Conservation (phyloP, 2,329 filamentous ascomycete species). For the Emmonsiellopsis sp. region DNA sequence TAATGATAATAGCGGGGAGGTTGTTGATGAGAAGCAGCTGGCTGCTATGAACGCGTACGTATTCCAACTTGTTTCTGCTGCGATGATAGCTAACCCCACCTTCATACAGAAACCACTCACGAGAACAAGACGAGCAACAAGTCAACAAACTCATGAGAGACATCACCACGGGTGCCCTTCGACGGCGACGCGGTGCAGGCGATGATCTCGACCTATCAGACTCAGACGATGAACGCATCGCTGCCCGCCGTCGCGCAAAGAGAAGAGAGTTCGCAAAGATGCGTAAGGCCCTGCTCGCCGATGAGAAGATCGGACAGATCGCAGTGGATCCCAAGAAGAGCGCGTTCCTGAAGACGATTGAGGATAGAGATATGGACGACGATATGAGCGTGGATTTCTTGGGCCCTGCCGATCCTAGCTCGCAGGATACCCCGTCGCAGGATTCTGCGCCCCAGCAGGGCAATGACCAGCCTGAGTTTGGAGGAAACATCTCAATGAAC, state of each 20-base stretch:
- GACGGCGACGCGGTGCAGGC: slow-evolving; percentile 61
- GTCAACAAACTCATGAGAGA: slow-evolving; percentile 89
- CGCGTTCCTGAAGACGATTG: slow-evolving; percentile 83
- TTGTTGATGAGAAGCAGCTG: slow-evolving; percentile 69
- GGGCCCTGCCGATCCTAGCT: slow-evolving; percentile 31
- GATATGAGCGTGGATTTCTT: slow-evolving; percentile 61
- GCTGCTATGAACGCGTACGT: slow-evolving; percentile 85
- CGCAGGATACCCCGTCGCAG: slow-evolving; percentile 8
- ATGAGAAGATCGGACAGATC: slow-evolving; percentile 85
- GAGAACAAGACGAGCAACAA: slow-evolving; percentile 71
- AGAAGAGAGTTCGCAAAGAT: slow-evolving; percentile 82
- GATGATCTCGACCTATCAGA: slow-evolving; percentile 79
- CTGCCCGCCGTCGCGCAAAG: slow-evolving; percentile 69
- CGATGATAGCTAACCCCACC: not conserved
- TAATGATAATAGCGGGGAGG: slow-evolving; percentile 67
- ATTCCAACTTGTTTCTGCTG: not conserved
- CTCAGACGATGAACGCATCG: slow-evolving; percentile 70
- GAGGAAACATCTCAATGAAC: slow-evolving; percentile 23
- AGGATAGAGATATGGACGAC: slow-evolving; percentile 62
- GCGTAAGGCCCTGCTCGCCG: slow-evolving; percentile 76
- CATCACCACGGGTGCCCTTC: slow-evolving; percentile 77
- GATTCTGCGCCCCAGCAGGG: slow-evolving; percentile 4
- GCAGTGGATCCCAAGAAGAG: slow-evolving; percentile 80
- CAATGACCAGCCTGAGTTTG: slow-evolving; percentile 11
- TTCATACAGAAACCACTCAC: slow-evolving; percentile 60